A percentile compares a stretch with the other conserved stretches of the same genome.
These are phyloP conservation scores for Sporothrix euskadiensis DNA, from an alignment of 2,329 filamentous ascomycete genomes.

Conservation along the genomic window DNA sequence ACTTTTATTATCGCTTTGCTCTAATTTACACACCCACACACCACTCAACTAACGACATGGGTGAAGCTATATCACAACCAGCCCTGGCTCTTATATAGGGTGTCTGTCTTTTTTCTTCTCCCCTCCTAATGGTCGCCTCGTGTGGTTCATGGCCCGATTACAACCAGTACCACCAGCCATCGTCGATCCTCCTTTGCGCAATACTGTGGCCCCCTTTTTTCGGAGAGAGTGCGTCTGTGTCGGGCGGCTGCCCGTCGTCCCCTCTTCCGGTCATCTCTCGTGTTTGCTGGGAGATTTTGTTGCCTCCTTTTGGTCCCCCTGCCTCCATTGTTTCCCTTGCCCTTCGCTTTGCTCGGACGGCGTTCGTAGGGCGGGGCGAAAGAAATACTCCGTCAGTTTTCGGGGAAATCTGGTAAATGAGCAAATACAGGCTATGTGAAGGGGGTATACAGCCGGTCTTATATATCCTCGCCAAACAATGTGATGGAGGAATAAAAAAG, in stretches of 20 bases:
- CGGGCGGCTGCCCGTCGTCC: constrained; percentile 13
- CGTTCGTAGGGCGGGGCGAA: background rate
- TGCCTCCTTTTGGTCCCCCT: background rate
- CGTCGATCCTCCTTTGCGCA: background rate
- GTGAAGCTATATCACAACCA: constrained; percentile 9
- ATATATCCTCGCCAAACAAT: constrained; percentile 5
- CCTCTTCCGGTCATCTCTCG: constrained; percentile 19
- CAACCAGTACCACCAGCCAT: constrained; percentile 2
- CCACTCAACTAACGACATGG: background rate
- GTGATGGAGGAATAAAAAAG: background rate
- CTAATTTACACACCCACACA: background rate
- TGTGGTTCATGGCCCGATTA: constrained; percentile 17
- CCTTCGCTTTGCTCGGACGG: constrained; percentile 7
- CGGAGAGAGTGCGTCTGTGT: background rate
- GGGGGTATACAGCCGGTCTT: background rate
- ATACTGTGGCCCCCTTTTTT: background rate
- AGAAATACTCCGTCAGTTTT: background rate
- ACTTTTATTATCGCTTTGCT: background rate
- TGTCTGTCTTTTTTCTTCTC: background rate
- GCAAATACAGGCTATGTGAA: background rate
- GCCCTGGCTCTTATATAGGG: constrained; percentile 2
- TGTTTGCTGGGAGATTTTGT: background rate
- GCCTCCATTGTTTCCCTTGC: background rate
- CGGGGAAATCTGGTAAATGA: background rate
- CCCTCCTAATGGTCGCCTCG: background rate